Conservation (phyloP, 176 grass and related monocot species). For the Panicum miliaceum region DNA sequence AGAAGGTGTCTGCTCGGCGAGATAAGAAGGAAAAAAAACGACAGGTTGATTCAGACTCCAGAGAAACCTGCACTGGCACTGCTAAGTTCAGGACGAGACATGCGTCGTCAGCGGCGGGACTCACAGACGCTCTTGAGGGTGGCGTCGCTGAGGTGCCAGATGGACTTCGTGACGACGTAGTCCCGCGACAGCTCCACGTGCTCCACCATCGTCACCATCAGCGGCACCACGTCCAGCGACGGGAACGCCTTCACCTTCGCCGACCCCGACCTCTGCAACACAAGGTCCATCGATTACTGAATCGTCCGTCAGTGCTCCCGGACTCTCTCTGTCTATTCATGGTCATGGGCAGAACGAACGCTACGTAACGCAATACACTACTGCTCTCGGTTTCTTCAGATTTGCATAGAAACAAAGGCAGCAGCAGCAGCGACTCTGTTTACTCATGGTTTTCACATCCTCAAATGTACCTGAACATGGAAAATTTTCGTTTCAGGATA, state of each 20-base stretch:
- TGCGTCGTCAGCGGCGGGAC: constrained; percentile 14
- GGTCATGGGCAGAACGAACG: background rate
- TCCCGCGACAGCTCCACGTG: constrained; percentile 69
- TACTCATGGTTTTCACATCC: background rate
- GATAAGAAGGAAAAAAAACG: background rate
- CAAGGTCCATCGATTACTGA: background rate
- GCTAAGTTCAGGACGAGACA: background rate
- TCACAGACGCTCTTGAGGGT: constrained; percentile 82
- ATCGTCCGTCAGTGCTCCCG: background rate
- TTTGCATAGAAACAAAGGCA: background rate
- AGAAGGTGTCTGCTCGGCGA: constrained; percentile 62
- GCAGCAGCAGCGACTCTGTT: background rate
- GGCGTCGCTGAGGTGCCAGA: constrained; percentile 86
- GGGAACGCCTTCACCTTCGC: constrained; percentile 66
- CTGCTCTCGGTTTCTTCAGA: background rate
- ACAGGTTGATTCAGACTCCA: background rate
- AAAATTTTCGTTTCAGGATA: background rate
- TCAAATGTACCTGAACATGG: background rate
- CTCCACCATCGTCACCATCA: constrained; percentile 86
- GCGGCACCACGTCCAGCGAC: constrained; percentile 67
- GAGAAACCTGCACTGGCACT: background rate
- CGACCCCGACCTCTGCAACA: constrained; percentile 30
- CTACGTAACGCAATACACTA: background rate
- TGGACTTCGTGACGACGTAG: constrained; percentile 83
- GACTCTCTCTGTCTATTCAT: background rate